These are phyloP conservation scores for Vigna unguiculata DNA, from an alignment of 306 rosid species.

Conservation along the genomic window DNA sequence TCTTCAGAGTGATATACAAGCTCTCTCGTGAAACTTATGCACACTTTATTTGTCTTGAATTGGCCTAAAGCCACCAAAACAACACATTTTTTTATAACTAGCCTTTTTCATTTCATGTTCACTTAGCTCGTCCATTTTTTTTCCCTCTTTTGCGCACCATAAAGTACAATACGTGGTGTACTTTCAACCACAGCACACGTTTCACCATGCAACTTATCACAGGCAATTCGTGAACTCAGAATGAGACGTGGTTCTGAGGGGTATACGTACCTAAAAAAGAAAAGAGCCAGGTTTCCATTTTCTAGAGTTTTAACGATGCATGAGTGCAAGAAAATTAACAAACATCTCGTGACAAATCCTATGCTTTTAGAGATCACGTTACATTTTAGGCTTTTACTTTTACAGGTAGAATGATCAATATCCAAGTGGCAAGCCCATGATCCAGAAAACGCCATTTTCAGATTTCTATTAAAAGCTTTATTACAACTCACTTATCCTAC, in stretches of 20 bases:
- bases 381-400: slow-evolving; percentile 48
- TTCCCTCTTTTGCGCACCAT: not conserved
- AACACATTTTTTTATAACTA: slow-evolving; percentile 27
- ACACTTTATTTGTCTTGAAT: slow-evolving; percentile 4
- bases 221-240: slow-evolving; percentile 50
- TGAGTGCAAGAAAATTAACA: slow-evolving; percentile 32
- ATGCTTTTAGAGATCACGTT: slow-evolving; percentile 54
- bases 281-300: not conserved
- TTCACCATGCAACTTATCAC: slow-evolving; percentile 42
- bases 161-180: slow-evolving; percentile 42
- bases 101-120: slow-evolving; percentile 39
- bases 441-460: slow-evolving; percentile 41
- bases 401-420: slow-evolving; percentile 50
- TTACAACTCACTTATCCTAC: slow-evolving; percentile 38
- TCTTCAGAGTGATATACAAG: slow-evolving; percentile 26
- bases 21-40: slow-evolving; percentile 16
- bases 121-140: slow-evolving; percentile 3
- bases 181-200: slow-evolving; percentile 26
- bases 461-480: slow-evolving; percentile 36
- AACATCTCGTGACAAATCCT: slow-evolving; percentile 52
- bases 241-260: slow-evolving; percentile 30
- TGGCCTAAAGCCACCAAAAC: slow-evolving; percentile 5
- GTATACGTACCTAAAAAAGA: slow-evolving; percentile 42
- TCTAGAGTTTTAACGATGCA: slow-evolving; percentile 36
- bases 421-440: slow-evolving; percentile 47